Evolutionary conservation across 257 asterid genomes (phyloP).

Genomic region (Solanum sparsipilum): DNA sequence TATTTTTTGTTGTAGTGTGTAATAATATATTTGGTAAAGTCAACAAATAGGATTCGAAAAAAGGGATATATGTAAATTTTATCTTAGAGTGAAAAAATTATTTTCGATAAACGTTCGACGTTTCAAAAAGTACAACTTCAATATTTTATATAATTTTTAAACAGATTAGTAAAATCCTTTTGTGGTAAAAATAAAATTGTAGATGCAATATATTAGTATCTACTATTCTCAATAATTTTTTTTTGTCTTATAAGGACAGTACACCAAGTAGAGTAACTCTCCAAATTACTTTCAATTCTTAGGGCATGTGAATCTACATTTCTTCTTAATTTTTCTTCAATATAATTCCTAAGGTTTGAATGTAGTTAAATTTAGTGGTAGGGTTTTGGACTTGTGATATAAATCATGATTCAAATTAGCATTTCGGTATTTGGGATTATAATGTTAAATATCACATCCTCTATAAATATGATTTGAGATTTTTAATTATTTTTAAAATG

Average conservation of each 20-base stretch:
- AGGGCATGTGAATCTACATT: not conserved
- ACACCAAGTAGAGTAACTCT: not conserved
- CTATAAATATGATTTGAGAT: too few species aligned
- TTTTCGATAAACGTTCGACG: accelerated
- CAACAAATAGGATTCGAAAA: not conserved
- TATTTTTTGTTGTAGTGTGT: too few species aligned
- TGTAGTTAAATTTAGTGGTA: not conserved
- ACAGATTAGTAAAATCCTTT: not conserved
- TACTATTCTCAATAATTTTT: not conserved
- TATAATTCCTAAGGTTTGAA: not conserved
- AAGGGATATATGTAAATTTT: not conserved
- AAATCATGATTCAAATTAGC: too few species aligned
- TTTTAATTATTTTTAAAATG: too few species aligned
- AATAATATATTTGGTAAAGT: not conserved
- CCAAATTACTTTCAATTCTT: not conserved
- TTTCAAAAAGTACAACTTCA: not conserved
- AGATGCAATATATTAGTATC: not conserved
- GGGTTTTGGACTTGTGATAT: not conserved
- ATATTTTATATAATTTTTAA: not conserved
- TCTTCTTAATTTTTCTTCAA: not conserved
- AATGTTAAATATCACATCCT: too few species aligned
- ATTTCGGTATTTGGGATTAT: too few species aligned
- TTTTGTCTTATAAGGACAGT: not conserved
- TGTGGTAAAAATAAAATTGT: not conserved
- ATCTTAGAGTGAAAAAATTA: not conserved